Conservation (phyloP, 306 rosid genomes). For the Psophocarpus tetragonolobus region DNA sequence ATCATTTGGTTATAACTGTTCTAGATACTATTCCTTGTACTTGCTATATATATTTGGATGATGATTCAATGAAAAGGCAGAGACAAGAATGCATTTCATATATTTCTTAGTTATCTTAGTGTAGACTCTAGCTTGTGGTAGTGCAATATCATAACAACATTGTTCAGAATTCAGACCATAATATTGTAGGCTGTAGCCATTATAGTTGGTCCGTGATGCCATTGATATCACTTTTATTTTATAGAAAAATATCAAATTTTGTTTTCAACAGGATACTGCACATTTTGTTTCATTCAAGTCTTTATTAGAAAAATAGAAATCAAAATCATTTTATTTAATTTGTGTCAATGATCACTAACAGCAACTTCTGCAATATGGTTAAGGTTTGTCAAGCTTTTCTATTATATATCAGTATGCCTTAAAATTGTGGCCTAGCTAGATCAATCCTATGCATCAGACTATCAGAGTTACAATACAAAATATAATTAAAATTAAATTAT, state of each 20-base stretch:
- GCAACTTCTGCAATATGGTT: background rate
- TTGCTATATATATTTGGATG: no score
- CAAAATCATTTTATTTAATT: background rate
- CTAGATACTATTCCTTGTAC: no score
- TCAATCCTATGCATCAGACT: background rate
- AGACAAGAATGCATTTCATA: no score
- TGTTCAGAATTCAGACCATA: background rate
- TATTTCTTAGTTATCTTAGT: no score
- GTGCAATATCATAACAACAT: no score
- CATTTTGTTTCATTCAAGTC: background rate
- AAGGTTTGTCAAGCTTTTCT: background rate
- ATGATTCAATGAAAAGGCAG: no score
- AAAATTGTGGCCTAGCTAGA: background rate
- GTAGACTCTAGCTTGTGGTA: no score
- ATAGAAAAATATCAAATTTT: background rate
- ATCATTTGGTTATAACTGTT: no score
- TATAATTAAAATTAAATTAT: background rate
- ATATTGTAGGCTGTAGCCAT: background rate
- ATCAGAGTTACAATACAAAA: background rate
- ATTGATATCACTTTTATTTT: background rate
- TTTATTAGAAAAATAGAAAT: background rate
- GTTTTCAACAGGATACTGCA: background rate
- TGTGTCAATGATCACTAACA: background rate
- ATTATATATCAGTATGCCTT: background rate
- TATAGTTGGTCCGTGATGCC: background rate